Conservation (phyloP, 257 asterid genomes). For the Scutellaria minor region DNA sequence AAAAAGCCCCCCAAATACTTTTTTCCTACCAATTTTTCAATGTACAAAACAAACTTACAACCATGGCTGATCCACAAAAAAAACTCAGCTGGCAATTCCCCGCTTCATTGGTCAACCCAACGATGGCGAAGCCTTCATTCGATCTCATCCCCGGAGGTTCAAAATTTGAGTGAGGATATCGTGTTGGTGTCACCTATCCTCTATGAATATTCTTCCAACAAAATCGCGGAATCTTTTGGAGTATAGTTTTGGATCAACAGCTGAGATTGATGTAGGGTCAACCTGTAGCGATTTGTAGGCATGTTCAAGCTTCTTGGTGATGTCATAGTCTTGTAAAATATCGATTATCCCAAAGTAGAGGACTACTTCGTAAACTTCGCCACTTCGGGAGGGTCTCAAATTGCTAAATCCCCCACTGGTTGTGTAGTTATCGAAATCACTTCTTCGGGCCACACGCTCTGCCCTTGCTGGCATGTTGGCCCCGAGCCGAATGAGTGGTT, state of each 20-base stretch:
- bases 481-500: constrained; percentile 58
- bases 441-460: constrained; percentile 53
- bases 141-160: constrained; percentile 16
- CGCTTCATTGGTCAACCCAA: not conserved
- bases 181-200: constrained; percentile 50
- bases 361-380: constrained; percentile 65
- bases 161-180: not conserved
- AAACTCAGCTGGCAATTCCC: constrained; percentile 31
- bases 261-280: constrained; percentile 69
- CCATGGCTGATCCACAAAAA: constrained; percentile 37
- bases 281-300: constrained; percentile 81
- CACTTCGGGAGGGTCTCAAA: constrained; percentile 47
- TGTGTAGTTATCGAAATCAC: constrained; percentile 53
- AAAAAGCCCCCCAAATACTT: constrained; percentile 26
- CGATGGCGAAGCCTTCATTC: constrained; percentile 1
- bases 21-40: constrained; percentile 26
- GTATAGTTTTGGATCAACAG: constrained; percentile 77
- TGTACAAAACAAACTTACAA: constrained; percentile 38
- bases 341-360: constrained; percentile 84
- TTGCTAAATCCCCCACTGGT: constrained; percentile 43
- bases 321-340: constrained; percentile 79
- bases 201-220: constrained; percentile 58
- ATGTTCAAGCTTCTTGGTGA: constrained; percentile 80
- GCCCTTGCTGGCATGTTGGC: constrained; percentile 82
- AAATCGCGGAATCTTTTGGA: constrained; percentile 82